Percentiles rank a stretch among this genome's conserved stretches.
Conservation (phyloP, 371 early-diverging fungal genomes). For the Circinella minor region DNA sequence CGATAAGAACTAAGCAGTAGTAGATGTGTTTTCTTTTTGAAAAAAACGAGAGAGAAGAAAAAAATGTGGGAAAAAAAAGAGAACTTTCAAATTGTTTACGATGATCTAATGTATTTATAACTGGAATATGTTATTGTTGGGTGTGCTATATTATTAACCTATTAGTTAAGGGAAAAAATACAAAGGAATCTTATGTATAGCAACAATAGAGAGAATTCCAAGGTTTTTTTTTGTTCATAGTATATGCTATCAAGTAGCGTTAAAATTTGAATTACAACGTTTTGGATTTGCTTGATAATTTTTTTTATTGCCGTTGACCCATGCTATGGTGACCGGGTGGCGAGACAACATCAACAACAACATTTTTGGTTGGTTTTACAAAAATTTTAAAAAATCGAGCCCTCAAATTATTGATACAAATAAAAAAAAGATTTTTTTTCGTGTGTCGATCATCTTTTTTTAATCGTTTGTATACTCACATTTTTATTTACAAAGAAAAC, state of each 20-base stretch:
- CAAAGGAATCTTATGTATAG: no score
- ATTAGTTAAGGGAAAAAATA: not conserved
- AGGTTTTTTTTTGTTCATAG: no score
- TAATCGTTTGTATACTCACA: no score
- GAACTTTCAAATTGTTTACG: not conserved
- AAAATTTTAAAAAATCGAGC: not conserved
- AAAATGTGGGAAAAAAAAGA: not conserved
- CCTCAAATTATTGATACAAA: no score
- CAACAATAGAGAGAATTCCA: not conserved
- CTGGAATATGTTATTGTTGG: not conserved
- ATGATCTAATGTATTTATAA: not conserved
- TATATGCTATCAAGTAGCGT: not conserved
- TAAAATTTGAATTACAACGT: constrained; percentile 15
- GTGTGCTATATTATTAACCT: no score
- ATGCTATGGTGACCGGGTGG: no score
- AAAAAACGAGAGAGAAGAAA: not conserved
- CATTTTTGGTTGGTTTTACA: not conserved
- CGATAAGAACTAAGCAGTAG: no score
- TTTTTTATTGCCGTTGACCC: no score
- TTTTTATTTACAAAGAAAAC: no score
- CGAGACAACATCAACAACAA: not conserved
- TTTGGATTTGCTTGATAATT: not conserved
- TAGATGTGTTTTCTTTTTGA: not conserved
- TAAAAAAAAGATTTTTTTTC: not conserved
- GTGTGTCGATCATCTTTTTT: no score